Conservation (phyloP, 2,329 filamentous ascomycete species). For the Tolypocladium pustulatum region DNA sequence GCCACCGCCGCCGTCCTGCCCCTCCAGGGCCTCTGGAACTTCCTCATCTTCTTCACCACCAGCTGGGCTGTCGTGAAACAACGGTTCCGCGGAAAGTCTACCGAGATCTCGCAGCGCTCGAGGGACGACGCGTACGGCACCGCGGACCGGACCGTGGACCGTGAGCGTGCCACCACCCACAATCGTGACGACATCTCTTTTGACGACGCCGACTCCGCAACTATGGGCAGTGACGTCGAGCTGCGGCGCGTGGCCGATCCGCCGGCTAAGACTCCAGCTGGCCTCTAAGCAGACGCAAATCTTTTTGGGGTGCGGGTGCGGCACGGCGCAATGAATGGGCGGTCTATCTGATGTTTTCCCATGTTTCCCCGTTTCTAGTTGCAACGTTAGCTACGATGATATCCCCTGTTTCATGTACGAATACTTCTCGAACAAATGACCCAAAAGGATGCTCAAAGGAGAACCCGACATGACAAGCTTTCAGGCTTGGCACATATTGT, state of each 20-base stretch:
- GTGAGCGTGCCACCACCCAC: background rate
- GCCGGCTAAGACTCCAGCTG: constrained; percentile 13
- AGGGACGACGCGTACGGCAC: constrained; percentile 1
- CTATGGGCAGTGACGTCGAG: constrained; percentile 21
- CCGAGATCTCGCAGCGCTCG: background rate
- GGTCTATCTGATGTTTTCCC: background rate
- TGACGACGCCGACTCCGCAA: constrained; percentile 18
- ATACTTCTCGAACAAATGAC: background rate
- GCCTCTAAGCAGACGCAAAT: constrained; percentile 5
- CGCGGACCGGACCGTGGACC: constrained; percentile 1
- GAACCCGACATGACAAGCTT: background rate
- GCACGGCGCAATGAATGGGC: background rate
- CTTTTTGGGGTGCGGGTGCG: background rate
- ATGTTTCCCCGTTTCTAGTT: background rate
- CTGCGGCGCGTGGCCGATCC: constrained; percentile 16
- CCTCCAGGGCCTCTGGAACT: constrained; percentile 73
- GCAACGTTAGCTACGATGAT: background rate
- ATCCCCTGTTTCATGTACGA: background rate
- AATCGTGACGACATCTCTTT: constrained; percentile 10
- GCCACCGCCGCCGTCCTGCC: constrained; percentile 63
- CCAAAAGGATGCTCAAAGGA: background rate
- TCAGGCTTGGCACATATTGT: background rate
- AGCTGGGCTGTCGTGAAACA: constrained; percentile 29
- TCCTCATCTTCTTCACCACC: constrained; percentile 63
- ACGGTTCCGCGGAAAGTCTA: constrained; percentile 3